A percentile compares a stretch with the other conserved stretches of the same genome.
Conservation (phyloP, 176 grass and related monocot species). For the Secale cereale region DNA sequence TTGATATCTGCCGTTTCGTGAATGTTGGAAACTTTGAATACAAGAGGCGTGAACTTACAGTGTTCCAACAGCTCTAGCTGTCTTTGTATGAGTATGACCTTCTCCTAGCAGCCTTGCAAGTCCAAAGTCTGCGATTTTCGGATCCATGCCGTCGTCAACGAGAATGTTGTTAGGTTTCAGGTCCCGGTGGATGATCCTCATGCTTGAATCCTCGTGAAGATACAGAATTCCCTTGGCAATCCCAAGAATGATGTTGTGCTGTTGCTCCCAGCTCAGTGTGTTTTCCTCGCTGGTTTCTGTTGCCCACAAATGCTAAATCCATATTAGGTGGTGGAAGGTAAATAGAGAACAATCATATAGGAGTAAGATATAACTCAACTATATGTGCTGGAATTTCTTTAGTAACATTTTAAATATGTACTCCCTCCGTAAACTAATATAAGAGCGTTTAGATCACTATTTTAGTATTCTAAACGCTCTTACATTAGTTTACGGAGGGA, state of each 20-base stretch:
- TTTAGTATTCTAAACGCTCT: too few species aligned
- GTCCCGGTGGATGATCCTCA: constrained; percentile 11
- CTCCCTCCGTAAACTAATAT: too few species aligned
- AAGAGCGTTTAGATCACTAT: too few species aligned
- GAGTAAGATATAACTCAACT: background rate
- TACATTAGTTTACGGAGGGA: too few species aligned
- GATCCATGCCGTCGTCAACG: constrained; percentile 36
- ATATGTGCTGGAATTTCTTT: background rate
- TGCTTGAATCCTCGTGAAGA: constrained; percentile 46
- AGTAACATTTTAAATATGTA: background rate
- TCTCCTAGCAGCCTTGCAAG: constrained; percentile 19
- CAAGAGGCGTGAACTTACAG: background rate
- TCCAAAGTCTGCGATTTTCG: constrained; percentile 50
- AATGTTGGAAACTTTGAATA: background rate
- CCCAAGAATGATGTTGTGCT: constrained; percentile 39
- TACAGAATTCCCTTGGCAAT: constrained; percentile 46
- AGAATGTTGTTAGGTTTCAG: constrained; percentile 44
- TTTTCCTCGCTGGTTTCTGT: background rate
- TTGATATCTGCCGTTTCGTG: background rate
- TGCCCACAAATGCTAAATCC: background rate
- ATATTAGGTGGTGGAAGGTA: background rate
- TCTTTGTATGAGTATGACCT: constrained; percentile 38
- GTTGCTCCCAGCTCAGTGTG: constrained; percentile 33
- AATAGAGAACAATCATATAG: background rate
- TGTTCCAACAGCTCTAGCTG: constrained; percentile 39